phyloP scores from a whole-genome alignment of 176 grass and related monocot genomes.

The Metroxylon sagu region DNA sequence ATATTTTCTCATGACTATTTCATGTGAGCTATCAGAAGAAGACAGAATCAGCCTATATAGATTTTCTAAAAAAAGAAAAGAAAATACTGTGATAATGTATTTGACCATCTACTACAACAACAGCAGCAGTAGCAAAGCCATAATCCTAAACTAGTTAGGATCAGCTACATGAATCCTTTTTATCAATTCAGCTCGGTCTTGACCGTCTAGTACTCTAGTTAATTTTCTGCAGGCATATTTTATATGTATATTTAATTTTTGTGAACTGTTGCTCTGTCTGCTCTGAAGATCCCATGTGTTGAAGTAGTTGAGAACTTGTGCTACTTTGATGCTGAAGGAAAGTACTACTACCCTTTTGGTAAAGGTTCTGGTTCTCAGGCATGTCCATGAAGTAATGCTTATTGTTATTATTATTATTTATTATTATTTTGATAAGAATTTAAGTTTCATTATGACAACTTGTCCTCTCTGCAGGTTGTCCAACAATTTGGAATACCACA shows the following conservation, averaged over 20 bases:
- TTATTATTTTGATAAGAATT: background rate
- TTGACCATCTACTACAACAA: too few relatives aligned
- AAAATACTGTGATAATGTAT: too few relatives aligned
- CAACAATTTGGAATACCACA: conserved; percentile 95
- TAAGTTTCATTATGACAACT: background rate
- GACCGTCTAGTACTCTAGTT: background rate
- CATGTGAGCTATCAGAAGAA: too few relatives aligned
- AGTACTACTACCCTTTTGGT: conserved; percentile 83
- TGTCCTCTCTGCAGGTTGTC: conserved; percentile 64
- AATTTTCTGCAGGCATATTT: background rate
- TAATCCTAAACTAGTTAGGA: too few relatives aligned
- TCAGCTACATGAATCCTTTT: too few relatives aligned
- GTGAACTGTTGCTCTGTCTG: conserved; percentile 6
- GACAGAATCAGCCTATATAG: too few relatives aligned
- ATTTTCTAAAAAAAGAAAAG: too few relatives aligned
- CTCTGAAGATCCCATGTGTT: conserved; percentile 77
- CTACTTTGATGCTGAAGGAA: conserved; percentile 95
- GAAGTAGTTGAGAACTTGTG: conserved; percentile 99
- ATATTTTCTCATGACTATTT: too few relatives aligned
- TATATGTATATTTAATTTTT: background rate
- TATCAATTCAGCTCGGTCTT: too few relatives aligned
- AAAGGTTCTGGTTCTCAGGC: conserved; percentile 85
- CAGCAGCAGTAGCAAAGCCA: too few relatives aligned
- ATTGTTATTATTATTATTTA: conserved; percentile 16
- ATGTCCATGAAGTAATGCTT: conserved; percentile 18